Base-by-base conservation (phyloP, 2,329 filamentous ascomycete genomes). In the Aureobasidium subglaciale region DNA sequence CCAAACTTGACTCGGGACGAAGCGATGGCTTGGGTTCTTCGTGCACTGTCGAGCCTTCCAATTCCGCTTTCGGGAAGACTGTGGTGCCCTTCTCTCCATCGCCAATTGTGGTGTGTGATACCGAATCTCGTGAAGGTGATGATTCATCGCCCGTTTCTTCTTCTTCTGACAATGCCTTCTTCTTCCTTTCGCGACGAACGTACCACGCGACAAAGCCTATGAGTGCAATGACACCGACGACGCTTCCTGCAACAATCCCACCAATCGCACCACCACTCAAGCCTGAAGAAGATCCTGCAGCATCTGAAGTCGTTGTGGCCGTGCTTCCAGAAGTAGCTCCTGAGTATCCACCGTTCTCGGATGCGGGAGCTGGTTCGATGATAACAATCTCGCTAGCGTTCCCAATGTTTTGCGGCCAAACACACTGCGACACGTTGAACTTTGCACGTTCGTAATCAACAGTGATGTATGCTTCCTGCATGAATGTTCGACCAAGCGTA, bases 401-500 rank as follows among this genome's bases (percentile, higher is more conserved):
- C 20, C 56, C 60, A 3, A 60, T 45, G 22, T 57, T 59, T 27
- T 63, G 59, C 5, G 58, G 42, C 67, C 66, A 70, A n/a, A 37
- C 29, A 20, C 38, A 45, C 52, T 73, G 74, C 15, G 71, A 74
- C 2, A 78, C 63, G 25, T 72, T 73, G 65, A 78, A 78, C 30
- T 70, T 71, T 24, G 69, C 63, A 11, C 73, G 68, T 59, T 78
- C 75, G 67, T 73, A 78, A 58, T 78, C 74, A 5, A 77, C 74
- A 3, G 68, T 70, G 45, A 79, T 58, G 58, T 78, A 78, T 2
- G 85, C 79, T 67, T 89, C 85, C 65, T 89, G 86, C 54, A 90
- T 70, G 60, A 89, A 88, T 0, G 81, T 78, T 30, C 85, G 77
- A 7, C 86, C 86, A 32, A 89, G 76, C 11, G 85, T 78, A 66